These are phyloP conservation scores for Suhomyces tanzawaensis DNA, from an alignment of 805 yeast genomes.

Conservation along the genomic window DNA sequence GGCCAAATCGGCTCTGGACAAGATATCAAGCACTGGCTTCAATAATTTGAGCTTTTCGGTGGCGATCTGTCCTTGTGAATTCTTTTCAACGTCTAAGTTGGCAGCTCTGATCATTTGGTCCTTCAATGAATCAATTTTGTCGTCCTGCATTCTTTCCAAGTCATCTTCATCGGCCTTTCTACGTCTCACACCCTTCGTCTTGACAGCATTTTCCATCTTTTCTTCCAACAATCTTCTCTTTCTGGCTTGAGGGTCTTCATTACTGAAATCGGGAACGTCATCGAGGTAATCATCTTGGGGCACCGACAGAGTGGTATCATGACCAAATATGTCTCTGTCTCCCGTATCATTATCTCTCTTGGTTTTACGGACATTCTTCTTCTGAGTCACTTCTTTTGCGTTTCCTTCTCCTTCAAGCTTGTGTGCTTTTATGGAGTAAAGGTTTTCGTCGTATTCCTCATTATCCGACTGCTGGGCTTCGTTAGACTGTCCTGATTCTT, in stretches of 20 bases:
- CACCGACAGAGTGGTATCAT: constrained; percentile 2
- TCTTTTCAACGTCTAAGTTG: constrained; percentile 62
- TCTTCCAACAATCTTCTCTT: constrained; percentile 79
- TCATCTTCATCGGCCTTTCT: constrained; percentile 87
- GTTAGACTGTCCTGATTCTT: too few relatives aligned
- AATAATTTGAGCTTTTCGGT: constrained; percentile 74
- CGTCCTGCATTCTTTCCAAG: constrained; percentile 93
- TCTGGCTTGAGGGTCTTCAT: constrained; percentile 39
- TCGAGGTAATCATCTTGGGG: constrained; percentile 6
- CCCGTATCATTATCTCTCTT: constrained; percentile 9
- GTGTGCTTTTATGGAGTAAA: constrained; percentile 23
- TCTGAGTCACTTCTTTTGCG: constrained; percentile 19
- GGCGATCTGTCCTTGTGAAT: constrained; percentile 64
- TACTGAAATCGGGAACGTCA: constrained; percentile 15
- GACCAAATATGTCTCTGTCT: constrained; percentile 6
- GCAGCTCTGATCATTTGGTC: constrained; percentile 90
- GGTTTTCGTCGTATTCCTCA: constrained; percentile 20
- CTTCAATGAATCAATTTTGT: constrained; percentile 74
- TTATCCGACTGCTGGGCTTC: too few relatives aligned
- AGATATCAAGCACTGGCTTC: constrained; percentile 70
- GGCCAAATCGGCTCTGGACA: constrained; percentile 80
- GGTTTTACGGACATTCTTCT: constrained; percentile 28
- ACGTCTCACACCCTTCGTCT: constrained; percentile 55
- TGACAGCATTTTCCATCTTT: constrained; percentile 72
- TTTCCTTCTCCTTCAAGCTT: constrained; percentile 12